Base-by-base conservation (phyloP, 2,329 filamentous ascomycete genomes). In the Fusarium coicis region DNA sequence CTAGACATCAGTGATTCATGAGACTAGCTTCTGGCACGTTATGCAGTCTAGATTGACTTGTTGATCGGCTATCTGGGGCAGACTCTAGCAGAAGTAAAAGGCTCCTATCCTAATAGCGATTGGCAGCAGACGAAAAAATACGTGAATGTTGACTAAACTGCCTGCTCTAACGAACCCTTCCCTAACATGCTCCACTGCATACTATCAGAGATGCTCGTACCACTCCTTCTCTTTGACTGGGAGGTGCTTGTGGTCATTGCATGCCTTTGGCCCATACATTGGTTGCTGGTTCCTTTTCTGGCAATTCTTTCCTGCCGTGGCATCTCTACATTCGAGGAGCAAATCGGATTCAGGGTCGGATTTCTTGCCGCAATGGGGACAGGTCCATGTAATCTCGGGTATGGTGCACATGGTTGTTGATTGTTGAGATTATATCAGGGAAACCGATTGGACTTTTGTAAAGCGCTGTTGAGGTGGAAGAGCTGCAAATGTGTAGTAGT, bases 351-450 rank as follows among this genome's bases (percentile, higher is more conserved):
- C 44, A 0, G 19, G 26, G 44, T 0, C 12, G 19, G 19, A 47
- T 30, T 30, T 30, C 26, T 47, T 47, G 12, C 26, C 26, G 19
- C 26, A 47, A 28, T 47, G 26, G 3, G 26, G 4, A 19, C 44
- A 47, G 5, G 19, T 30, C 44, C 44, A 47, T 6, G 26, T 47
- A 5, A 47, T 21, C 0, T 4, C 1, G 10, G 44, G 44, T 11
- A 47, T 9, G 19, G 44, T 47, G 14, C 44, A 47, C 44, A 47
- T 47, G 28, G 7, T 49, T 49, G 46, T n/a, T 49, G 21, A 12
- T 32, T n/a, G 0, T 16, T n/a, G 7, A 11, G 19, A 16, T 4
- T 12, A 1, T n/a, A 8, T 16, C 6, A 7, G 10, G 1, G 1
- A 16, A 5, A 30, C 9, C 30, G 30, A 9, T 30, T 30, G 30